These are phyloP conservation scores for Cutaneotrichosporon cavernicola DNA, from an alignment of 1,284 basidiomycete genomes.

Conservation along the genomic window DNA sequence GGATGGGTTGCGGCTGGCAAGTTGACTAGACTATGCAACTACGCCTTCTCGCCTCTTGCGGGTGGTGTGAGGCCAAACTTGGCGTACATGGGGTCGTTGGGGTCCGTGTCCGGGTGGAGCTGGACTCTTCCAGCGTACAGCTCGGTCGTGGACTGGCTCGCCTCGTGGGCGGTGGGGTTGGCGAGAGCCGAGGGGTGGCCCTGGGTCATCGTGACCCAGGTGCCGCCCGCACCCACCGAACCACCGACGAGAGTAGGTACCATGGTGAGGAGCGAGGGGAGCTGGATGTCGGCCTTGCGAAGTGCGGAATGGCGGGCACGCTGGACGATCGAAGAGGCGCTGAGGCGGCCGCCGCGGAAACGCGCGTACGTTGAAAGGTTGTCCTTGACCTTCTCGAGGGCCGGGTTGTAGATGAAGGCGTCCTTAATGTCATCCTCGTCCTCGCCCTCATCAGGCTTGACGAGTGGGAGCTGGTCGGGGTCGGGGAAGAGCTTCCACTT, in stretches of 20 bases:
- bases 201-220: constrained; percentile 39
- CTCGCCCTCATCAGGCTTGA: constrained; percentile 58
- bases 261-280: constrained; percentile 75
- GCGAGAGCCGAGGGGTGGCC: constrained; percentile 29
- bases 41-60: constrained; percentile 5
- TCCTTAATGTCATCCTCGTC: constrained; percentile 64
- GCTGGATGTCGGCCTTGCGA: constrained; percentile 57
- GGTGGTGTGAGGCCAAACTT: constrained; percentile 40
- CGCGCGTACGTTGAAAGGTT: constrained; percentile 77
- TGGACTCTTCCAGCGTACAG: constrained; percentile 67
- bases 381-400: constrained; percentile 69
- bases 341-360: constrained; percentile 73
- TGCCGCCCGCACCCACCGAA: constrained; percentile 69
- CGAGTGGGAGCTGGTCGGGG: constrained; percentile 66
- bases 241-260: constrained; percentile 81
- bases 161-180: constrained; percentile 44
- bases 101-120: constrained; percentile 76
- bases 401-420: constrained; percentile 51
- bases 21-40: neutral
- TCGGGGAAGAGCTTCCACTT: constrained; percentile 66
- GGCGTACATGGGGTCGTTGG: constrained; percentile 49
- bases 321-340: constrained; percentile 71
- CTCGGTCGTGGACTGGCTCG: constrained; percentile 41
- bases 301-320: constrained; percentile 58
- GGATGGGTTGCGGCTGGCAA: neutral